Percentiles rank a stretch among this genome's conserved stretches.
phyloP scores from a whole-genome alignment of 257 asterid species.

The Fraxinus quadrangulata region DNA sequence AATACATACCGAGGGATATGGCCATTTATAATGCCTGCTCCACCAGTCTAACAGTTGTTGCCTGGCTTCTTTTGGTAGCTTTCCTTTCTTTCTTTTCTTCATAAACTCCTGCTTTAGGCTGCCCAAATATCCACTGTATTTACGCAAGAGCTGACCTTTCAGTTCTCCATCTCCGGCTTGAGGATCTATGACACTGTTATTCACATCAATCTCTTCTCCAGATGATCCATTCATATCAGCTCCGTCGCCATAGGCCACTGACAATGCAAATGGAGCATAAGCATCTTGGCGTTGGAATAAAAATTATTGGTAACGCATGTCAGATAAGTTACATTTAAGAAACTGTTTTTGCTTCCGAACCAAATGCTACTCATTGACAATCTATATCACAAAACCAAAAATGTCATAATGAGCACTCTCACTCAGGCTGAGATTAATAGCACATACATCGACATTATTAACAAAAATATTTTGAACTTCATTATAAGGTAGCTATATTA shows the following conservation, averaged over 20 bases:
- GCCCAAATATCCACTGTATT: slow-evolving; percentile 93
- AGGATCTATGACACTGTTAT: slow-evolving; percentile 63
- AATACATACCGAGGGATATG: slow-evolving; percentile 83
- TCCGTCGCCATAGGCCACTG: slow-evolving; percentile 56
- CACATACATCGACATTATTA: neutral
- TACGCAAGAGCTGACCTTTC: slow-evolving; percentile 85
- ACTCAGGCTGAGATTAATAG: neutral
- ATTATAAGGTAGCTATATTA: neutral
- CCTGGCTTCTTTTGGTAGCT: slow-evolving; percentile 97
- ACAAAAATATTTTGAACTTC: neutral
- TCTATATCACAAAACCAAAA: neutral
- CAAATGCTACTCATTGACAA: neutral
- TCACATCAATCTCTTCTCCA: slow-evolving; percentile 71
- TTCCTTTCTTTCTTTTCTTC: slow-evolving; percentile 99
- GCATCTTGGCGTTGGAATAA: neutral
- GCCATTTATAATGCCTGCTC: slow-evolving; percentile 98
- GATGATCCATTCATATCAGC: slow-evolving; percentile 77
- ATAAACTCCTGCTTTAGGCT: slow-evolving; percentile 96
- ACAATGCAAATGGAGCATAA: neutral
- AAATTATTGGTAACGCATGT: neutral
- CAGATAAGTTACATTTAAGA: neutral
- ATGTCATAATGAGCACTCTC: neutral
- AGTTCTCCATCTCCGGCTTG: slow-evolving; percentile 88
- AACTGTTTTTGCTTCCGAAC: neutral
- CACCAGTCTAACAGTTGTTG: slow-evolving; percentile 93